Base-by-base conservation (phyloP, 441 rosid species). In the Corymbia citriodora region DNA sequence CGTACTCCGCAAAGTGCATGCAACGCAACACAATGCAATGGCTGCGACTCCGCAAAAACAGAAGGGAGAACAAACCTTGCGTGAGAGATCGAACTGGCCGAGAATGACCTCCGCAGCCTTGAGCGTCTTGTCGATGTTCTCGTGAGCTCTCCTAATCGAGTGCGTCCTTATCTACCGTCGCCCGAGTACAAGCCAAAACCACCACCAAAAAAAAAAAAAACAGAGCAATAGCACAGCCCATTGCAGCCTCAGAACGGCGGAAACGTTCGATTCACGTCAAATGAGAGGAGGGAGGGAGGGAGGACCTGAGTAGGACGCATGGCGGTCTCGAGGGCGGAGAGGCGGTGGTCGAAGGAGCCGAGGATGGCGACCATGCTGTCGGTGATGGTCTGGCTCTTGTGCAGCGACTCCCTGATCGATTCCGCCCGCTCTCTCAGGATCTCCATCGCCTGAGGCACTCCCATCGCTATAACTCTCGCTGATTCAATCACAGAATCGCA, bases 311-410 rank as follows among this genome's bases (percentile, higher is more conserved):
- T 96, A 23, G 99, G 99, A 19, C 99, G 98, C 99, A 98, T 95
- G 93, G 99, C 99, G 90, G 99, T 98, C 89, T 98, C 99, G 50
- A 98, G 98, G 89, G 98, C 96, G 49, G 99, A 97, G 95, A 98
- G 99, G 53, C 99, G 99, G 93, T 95, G 96, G 88, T 98, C 99
- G 92, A 97, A 98, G 87, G 99, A 98, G 53, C 99, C 98, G 89
- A 98, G 98, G 93, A 97, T 97, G 90, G 96, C 90, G 90, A 97
- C 99, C 99, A 98, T 97, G 92, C 89, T 95, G 90, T 97, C 99
- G 90, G 99, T 96, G 65, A 96, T 95, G 90, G 96, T 95, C 89
- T 98, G 99, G 94, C 99, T 97, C 93, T 95, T 97, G 23, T 94
- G 96, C 65, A 97, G 92, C 55, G 99, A 96, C 63, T 95, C 98